Base-by-base conservation (phyloP, 352 stramenopile genomes). In the Globisporangium iwayamae region DNA sequence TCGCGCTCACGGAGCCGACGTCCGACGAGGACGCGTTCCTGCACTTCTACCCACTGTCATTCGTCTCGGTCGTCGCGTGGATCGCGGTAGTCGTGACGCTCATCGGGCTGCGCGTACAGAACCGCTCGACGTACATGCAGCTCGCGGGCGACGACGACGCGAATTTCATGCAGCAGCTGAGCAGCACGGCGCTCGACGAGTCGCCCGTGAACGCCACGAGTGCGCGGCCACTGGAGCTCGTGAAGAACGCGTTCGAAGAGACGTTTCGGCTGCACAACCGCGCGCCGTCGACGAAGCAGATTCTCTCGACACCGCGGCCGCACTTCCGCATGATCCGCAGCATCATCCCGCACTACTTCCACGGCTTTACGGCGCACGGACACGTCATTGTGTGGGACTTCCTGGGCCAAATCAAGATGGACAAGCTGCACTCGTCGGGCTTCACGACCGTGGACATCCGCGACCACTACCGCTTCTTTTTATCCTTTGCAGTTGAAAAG, bases 321-420 rank as follows among this genome's bases (percentile, higher is more conserved):
- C 85, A 93, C 66, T 93, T 87, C 56, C 81, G 81, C 22, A 77
- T 77, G 53, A 89, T 93, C 36, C 82, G 82, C 25, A 73, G 65
- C 51, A 85, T 93, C 53, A 43, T 93, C 20, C 85, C 85, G 6
- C 85, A 93, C 43, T 91, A 85, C 32, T 91, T 83, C 30, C 85
- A 93, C 48, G 85, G 85, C 30, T 93, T 88, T 67, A 90, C 80
- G 3, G 75, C 76, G 1, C 69, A 83, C 14, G 85, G 85, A 8
- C 66, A 91, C 60, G 76, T 90, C 9, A 70, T 93, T 11, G 75
- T 91, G 39, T 93, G 82, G 82, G 85, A 93, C 43, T 91, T 91
- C 34, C 46, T 93, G 14, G 85, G 85, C 2, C 79, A 87, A 51
- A 83, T 91, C 65, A 90, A 93, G 55, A 84, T 90, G 79, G 82